Evolutionary conservation across 73 alveolate genomes (phyloP), one percentile per base, ranked within the genome.

Genomic region (Breviolum minutum): DNA sequence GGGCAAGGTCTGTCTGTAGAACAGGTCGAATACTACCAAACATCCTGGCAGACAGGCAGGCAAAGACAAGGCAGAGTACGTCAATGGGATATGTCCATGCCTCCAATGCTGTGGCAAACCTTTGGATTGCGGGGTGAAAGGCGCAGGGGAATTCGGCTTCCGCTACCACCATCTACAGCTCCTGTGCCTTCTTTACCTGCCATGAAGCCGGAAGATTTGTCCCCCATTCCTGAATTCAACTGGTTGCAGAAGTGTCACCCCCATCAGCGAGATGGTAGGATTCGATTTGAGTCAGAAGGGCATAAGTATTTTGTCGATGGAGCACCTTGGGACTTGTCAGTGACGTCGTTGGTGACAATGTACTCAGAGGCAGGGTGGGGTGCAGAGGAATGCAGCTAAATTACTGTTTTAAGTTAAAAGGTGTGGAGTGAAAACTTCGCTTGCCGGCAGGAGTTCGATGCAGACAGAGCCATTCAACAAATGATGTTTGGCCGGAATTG

Each of bases 381-480:
- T 64, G 73, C n/a, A n/a, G n/a, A n/a, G n/a, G n/a, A n/a, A n/a
- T n/a, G n/a, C n/a, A n/a, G n/a, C n/a, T n/a, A n/a, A n/a, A n/a
- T n/a, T n/a, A n/a, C n/a, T n/a, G n/a, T n/a, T n/a, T n/a, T n/a
- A n/a, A n/a, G n/a, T n/a, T n/a, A n/a, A n/a, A 66, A 13, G n/a
- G n/a, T n/a, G n/a, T n/a, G n/a, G n/a, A n/a, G n/a, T n/a, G n/a
- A n/a, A n/a, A n/a, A n/a, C n/a, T n/a, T n/a, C n/a, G n/a, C n/a
- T n/a, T n/a, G n/a, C n/a, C n/a, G 11, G 74, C 74, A 76, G 86
- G 86, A 24, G 63, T 84, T 84, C 30, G 94, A 84, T n/a, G 94
- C 94, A 26, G 94, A 84, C 94, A 8, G 4, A 7, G 79, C 94
- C 69, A 84, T 48, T 29, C 62, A 61, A 24, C 13, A 62, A 20